These are phyloP conservation scores for Aurinia saxatilis DNA, from an alignment of 345 rosid genomes.

Conservation along the genomic window DNA sequence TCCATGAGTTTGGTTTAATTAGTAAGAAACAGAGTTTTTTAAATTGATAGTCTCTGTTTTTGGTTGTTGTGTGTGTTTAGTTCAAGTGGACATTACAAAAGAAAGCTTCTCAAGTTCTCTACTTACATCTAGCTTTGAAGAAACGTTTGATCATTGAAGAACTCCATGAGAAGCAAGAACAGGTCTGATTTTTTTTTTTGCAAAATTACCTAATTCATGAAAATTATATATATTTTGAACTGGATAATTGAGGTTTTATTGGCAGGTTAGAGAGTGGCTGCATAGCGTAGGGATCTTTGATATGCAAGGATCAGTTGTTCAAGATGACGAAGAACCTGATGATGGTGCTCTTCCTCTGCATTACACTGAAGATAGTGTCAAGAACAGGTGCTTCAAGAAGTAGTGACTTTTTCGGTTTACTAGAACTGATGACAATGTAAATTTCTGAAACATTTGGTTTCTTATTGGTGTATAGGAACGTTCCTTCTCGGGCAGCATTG, in stretches of 20 bases:
- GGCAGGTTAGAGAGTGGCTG: conserved; percentile 87
- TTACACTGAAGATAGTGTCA: conserved; percentile 52
- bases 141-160: conserved; percentile 73
- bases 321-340: conserved; percentile 88
- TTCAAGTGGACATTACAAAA: conserved; percentile 76
- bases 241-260: not conserved
- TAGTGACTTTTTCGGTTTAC: not conserved
- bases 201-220: not conserved
- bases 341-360: conserved; percentile 74
- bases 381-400: conserved; percentile 42
- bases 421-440: not conserved
- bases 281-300: conserved; percentile 81
- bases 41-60: conserved; percentile 19
- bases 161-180: conserved; percentile 83
- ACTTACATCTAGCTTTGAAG: conserved; percentile 76
- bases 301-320: conserved; percentile 49
- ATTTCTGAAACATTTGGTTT: not conserved
- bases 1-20: not conserved
- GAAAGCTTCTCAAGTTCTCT: conserved; percentile 93
- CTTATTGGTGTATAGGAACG: conserved; percentile 38
- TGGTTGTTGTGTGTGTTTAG: conserved; percentile 43
- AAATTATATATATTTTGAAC: not conserved
- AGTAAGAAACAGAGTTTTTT: not conserved
- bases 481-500: conserved; percentile 76
- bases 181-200: conserved; percentile 33